Conservation (phyloP, 2,329 filamentous ascomycete species). For the Daldinia sp. region DNA sequence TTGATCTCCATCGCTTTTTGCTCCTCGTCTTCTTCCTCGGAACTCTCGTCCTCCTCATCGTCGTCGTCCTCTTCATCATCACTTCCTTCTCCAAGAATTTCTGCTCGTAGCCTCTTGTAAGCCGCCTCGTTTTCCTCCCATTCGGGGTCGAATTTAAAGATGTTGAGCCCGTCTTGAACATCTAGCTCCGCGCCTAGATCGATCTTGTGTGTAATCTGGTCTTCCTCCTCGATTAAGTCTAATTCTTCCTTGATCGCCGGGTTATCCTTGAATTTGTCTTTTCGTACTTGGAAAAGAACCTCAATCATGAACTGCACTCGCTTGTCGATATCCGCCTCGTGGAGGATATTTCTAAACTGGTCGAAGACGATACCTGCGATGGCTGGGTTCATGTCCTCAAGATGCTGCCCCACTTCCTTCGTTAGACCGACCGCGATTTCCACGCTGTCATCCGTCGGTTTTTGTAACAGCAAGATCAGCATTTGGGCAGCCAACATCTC, state of each 20-base stretch:
- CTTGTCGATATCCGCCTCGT: conserved; percentile 97
- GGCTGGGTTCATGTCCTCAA: conserved; percentile 92
- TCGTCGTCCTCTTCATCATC: conserved; percentile 76
- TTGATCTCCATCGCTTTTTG: conserved; percentile 93
- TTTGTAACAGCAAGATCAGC: conserved; percentile 87
- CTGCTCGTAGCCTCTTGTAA: conserved; percentile 88
- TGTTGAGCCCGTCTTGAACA: conserved; percentile 86
- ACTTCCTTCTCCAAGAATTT: conserved; percentile 93
- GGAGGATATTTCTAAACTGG: conserved; percentile 92
- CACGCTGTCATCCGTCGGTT: conserved; percentile 95
- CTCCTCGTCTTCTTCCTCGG: conserved; percentile 77
- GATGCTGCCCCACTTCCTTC: conserved; percentile 89
- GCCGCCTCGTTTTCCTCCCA: conserved; percentile 92
- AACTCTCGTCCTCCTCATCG: conserved; percentile 74
- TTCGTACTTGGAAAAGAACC: conserved; percentile 93
- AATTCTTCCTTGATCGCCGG: conserved; percentile 89
- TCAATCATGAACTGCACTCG: conserved; percentile 99
- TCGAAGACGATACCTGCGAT: conserved; percentile 94
- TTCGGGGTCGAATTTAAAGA: conserved; percentile 92
- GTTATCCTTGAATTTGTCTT: conserved; percentile 96
- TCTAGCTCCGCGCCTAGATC: conserved; percentile 85
- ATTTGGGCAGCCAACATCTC: conserved; percentile 95
- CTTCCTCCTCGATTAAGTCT: conserved; percentile 95
- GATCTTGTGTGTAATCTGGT: conserved; percentile 91
- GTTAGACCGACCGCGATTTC: conserved; percentile 96